These are phyloP conservation scores for Penicillium bialowiezense DNA, from an alignment of 495 filamentous ascomycete genomes.

Conservation along the genomic window DNA sequence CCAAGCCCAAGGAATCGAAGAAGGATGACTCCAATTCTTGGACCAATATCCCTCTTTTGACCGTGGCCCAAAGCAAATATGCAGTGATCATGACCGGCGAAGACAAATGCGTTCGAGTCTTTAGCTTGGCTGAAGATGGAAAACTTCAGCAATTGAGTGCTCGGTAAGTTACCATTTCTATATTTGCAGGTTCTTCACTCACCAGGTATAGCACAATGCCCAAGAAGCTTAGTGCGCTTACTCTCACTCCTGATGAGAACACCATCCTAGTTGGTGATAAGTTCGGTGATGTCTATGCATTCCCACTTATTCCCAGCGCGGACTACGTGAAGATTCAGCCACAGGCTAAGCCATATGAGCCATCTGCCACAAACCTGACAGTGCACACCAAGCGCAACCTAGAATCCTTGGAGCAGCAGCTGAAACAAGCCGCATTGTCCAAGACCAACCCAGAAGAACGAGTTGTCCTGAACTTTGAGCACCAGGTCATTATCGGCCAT, in stretches of 20 bases:
- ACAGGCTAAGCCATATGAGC: constrained; percentile 39
- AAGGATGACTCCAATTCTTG: constrained; percentile 13
- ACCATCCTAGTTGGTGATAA: constrained; percentile 85
- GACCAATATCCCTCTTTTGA: constrained; percentile 55
- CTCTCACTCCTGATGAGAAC: constrained; percentile 61
- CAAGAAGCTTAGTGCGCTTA: constrained; percentile 77
- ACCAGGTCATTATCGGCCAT: constrained; percentile 79
- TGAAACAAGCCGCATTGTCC: constrained; percentile 32
- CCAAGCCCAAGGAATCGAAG: constrained; percentile 10
- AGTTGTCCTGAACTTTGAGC: constrained; percentile 57
- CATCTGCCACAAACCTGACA: constrained; percentile 67
- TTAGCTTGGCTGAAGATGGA: constrained; percentile 60
- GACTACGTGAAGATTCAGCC: constrained; percentile 21
- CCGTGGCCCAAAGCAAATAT: constrained; percentile 59
- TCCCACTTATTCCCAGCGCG: constrained; percentile 67
- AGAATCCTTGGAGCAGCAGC: constrained; percentile 70
- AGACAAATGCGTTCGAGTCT: constrained; percentile 86
- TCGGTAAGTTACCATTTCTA: constrained; percentile 49
- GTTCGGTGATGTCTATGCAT: constrained; percentile 89
- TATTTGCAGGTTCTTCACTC: background rate
- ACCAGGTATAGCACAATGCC: constrained; percentile 66
- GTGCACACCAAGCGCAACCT: constrained; percentile 83
- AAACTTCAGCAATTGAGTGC: constrained; percentile 65
- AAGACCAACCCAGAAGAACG: constrained; percentile 40
- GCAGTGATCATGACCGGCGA: constrained; percentile 77